Base-by-base conservation (phyloP, 805 yeast species). In the Ogataea saltuana region DNA sequence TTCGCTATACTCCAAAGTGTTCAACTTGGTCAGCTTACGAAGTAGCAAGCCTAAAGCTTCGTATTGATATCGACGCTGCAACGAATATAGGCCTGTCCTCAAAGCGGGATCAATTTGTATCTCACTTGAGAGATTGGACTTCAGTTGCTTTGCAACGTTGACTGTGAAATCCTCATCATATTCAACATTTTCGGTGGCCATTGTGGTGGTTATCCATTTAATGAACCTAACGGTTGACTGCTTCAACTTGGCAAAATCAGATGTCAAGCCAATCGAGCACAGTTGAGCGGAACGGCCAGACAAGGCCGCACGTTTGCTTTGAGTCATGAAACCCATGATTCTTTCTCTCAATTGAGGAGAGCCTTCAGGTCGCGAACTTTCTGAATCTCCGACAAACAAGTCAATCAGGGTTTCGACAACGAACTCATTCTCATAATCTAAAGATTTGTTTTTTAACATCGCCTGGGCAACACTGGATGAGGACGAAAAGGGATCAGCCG, bases 11-110 rank as follows among this genome's bases (percentile, higher is more conserved):
- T 73, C 59, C 27, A 82, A 62, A 53, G 80, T 81, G 11, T 65
- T 53, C 23, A 81, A 58, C 1, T 58, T 52, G 1, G 76, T 69
- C 29, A 74, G 68, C 25, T 74, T 70, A 43, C 74, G 52, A 39
- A 85, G 58, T 6, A 90, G 69, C 16, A 79, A 73, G 2, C 95
- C 93, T 18, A 90, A 61, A 0, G 95, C 82, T 59, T 87, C 96
- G 56, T 88, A 90, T 52, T 85, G 88, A 28, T 72, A 63, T 54
- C 75, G 74, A 52, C 93, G 72, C 51, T 78, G 82, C 4, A 63
- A 52, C 2, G 76, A 33, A 11, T 61, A 54, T 1, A 57, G 46
- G 2, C 70, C 53, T 11, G 36, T 41, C 33, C 52, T 48, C 3
- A 50, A 10, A 19, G 35, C 40, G 7, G 44, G 27, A 42, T 77